Evolutionary conservation across 225 moss, liverwort and hornwort genomes (phyloP).

Genomic region (Bryum argenteum): DNA sequence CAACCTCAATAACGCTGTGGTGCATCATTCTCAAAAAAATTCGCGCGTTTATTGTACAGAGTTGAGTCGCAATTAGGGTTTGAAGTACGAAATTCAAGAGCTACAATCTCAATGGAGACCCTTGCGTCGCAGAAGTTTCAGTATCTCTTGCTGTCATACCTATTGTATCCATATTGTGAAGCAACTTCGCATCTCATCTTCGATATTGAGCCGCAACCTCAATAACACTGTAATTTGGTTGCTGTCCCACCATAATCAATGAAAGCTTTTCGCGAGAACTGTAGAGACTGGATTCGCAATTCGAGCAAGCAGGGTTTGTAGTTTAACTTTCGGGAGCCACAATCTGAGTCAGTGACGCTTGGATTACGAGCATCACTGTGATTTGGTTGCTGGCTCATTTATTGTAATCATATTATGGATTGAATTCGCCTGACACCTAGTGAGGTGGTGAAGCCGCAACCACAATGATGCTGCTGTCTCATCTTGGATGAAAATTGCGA

Average conservation of each 20-base stretch:
- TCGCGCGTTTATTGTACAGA: too few relatives aligned
- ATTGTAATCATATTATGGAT: too few relatives aligned
- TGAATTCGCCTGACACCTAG: too few relatives aligned
- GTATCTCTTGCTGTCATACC: constrained; percentile 4
- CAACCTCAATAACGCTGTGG: constrained; percentile 7
- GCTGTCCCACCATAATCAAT: not conserved
- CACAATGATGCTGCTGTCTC: too few relatives aligned
- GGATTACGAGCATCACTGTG: not conserved
- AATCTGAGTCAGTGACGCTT: not conserved
- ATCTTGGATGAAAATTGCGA: too few relatives aligned
- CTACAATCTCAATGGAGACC: constrained; percentile 1
- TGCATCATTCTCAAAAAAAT: not conserved
- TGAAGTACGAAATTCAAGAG: constrained; percentile 45
- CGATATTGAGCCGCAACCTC: constrained; percentile 60
- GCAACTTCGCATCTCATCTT: constrained; percentile 81
- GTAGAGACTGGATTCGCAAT: constrained; percentile 14
- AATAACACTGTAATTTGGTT: constrained; percentile 2
- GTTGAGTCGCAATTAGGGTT: constrained; percentile 27
- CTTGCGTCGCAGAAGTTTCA: not conserved
- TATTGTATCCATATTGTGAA: too few relatives aligned
- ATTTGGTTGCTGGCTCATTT: too few relatives aligned
- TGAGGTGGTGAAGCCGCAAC: too few relatives aligned
- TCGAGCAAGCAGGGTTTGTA: constrained; percentile 6
- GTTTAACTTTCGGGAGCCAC: constrained; percentile 17
- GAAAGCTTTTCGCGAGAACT: not conserved